Percentiles rank a stretch among this genome's conserved stretches.
Conservation (phyloP, 352 stramenopile species). For the Phytophthora vignae region DNA sequence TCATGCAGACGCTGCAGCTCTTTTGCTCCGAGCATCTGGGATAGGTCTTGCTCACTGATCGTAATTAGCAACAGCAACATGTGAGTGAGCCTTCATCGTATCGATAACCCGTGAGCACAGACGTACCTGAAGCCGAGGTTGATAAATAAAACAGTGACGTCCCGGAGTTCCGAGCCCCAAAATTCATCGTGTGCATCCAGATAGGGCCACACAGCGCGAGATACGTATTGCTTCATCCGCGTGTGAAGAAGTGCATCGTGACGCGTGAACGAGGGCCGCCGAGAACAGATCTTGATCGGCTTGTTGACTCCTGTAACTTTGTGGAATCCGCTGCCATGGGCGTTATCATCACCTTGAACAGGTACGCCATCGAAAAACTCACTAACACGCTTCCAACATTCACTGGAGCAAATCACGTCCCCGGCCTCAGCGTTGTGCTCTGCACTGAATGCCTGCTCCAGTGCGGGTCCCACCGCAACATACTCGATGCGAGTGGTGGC, state of each 20-base stretch:
- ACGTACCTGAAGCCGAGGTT: slow-evolving; percentile 92
- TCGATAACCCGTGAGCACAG: neutral
- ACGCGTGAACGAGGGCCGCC: slow-evolving; percentile 75
- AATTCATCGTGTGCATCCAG: slow-evolving; percentile 93
- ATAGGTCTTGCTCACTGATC: slow-evolving; percentile 75
- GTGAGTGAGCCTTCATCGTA: neutral
- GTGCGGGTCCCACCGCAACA: slow-evolving; percentile 89
- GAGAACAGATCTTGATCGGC: slow-evolving; percentile 73
- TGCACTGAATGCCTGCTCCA: slow-evolving; percentile 91
- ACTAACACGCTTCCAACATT: slow-evolving; percentile 80
- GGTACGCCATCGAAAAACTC: slow-evolving; percentile 68
- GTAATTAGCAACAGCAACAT: neutral
- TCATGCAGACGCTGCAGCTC: slow-evolving; percentile 80
- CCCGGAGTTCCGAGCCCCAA: slow-evolving; percentile 92
- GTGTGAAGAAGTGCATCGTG: slow-evolving; percentile 84
- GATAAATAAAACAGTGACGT: slow-evolving; percentile 94
- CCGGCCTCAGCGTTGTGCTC: slow-evolving; percentile 90
- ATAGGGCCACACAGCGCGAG: slow-evolving; percentile 92
- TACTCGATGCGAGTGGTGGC: slow-evolving; percentile 91
- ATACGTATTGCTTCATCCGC: slow-evolving; percentile 93
- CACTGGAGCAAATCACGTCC: slow-evolving; percentile 90
- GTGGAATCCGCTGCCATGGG: slow-evolving; percentile 46
- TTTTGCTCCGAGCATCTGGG: slow-evolving; percentile 74
- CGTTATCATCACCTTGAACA: slow-evolving; percentile 28
- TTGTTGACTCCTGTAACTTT: slow-evolving; percentile 66